Evolutionary conservation across 75 land plant species (phyloP).

Genomic region (Cupressus sempervirens): DNA sequence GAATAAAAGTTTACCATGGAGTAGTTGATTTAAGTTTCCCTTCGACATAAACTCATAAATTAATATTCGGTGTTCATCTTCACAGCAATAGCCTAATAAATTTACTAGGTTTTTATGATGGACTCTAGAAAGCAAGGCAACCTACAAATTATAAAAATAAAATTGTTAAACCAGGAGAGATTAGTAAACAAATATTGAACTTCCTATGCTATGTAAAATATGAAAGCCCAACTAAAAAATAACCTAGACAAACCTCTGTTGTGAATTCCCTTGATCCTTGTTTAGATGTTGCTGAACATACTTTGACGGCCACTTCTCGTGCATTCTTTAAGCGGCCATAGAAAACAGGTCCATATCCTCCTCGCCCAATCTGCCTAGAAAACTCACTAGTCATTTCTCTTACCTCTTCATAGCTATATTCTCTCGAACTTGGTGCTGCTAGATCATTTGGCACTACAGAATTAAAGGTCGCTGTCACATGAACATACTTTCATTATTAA

Average conservation of each 20-base stretch:
- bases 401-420: slow-evolving; percentile 19
- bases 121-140: slow-evolving; percentile 33
- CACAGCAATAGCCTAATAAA: slow-evolving; percentile 50
- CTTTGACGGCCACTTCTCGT: slow-evolving; percentile 40
- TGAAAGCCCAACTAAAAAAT: slow-evolving; percentile 3
- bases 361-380: slow-evolving; percentile 27
- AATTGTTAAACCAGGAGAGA: no score
- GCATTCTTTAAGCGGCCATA: slow-evolving; percentile 23
- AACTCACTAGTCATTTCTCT: slow-evolving; percentile 32
- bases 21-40: slow-evolving; percentile 22
- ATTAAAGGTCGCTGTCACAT: neutral
- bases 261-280: slow-evolving; percentile 31
- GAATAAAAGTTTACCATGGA: neutral
- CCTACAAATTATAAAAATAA: slow-evolving; percentile 13
- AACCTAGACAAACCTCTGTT: slow-evolving; percentile 18
- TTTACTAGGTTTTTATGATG: slow-evolving; percentile 53
- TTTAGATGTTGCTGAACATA: slow-evolving; percentile 21
- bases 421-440: slow-evolving; percentile 4
- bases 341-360: no score
- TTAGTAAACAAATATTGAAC: neutral
- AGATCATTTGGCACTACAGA: neutral
- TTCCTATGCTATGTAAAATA: neutral
- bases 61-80: slow-evolving; percentile 21
- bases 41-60: slow-evolving; percentile 43
- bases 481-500: neutral